Conservation (phyloP, 371 early-diverging fungal genomes). For the Zancudomyces culisetae region DNA sequence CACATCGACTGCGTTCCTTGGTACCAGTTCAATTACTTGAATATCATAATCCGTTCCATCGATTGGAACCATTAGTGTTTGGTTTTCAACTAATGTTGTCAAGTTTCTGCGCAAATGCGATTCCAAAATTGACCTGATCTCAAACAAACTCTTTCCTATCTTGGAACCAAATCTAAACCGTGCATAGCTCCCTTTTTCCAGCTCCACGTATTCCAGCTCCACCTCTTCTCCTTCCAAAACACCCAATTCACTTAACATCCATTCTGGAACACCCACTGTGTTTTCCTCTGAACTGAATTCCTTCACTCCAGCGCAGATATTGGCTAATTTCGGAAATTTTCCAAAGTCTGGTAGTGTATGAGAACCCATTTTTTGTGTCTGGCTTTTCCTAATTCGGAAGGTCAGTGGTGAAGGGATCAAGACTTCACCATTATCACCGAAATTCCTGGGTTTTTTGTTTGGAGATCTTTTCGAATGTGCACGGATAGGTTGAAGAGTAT, state of each 20-base stretch:
- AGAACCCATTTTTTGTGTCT: not conserved
- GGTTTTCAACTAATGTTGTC: slow-evolving; percentile 48
- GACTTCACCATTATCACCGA: not conserved
- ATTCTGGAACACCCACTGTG: slow-evolving; percentile 32
- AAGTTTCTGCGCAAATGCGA: slow-evolving; percentile 49
- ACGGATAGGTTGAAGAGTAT: too few species aligned
- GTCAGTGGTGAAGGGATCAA: not conserved
- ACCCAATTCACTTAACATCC: slow-evolving; percentile 30
- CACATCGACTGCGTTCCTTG: slow-evolving; percentile 38
- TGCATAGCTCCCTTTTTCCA: slow-evolving; percentile 52
- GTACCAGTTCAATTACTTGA: slow-evolving; percentile 44
- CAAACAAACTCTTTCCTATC: slow-evolving; percentile 37
- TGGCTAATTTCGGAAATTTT: too few species aligned
- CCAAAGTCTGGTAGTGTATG: too few species aligned
- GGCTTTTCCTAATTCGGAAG: not conserved
- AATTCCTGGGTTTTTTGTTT: too few species aligned
- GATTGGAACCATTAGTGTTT: slow-evolving; percentile 37
- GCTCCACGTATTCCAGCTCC: slow-evolving; percentile 25
- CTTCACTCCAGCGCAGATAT: slow-evolving; percentile 32
- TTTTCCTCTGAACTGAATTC: slow-evolving; percentile 46
- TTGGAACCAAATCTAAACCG: slow-evolving; percentile 38
- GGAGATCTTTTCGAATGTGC: too few species aligned
- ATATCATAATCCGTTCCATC: slow-evolving; percentile 32
- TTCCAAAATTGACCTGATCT: slow-evolving; percentile 44
- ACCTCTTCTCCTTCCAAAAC: slow-evolving; percentile 26